Base-by-base conservation (phyloP, 169 alveolate genomes). In the Plasmodium reichenowi region DNA sequence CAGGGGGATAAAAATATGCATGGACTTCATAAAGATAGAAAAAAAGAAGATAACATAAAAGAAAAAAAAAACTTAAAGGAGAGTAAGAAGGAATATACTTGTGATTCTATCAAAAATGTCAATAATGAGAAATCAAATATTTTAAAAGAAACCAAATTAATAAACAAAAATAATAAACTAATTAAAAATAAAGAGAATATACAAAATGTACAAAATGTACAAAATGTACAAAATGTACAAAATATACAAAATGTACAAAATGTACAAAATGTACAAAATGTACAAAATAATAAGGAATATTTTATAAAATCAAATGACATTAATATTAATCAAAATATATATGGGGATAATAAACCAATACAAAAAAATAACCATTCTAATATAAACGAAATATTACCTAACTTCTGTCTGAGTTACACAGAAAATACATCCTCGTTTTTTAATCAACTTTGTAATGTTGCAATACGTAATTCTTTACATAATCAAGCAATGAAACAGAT, bases 101-200 rank as follows among this genome's bases (percentile, higher is more conserved):
- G 22, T 29, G 29, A 24, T 47, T n/a, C 7, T 9, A 56, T 6
- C 32, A 73, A 73, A 15, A 58, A 52, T 17, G 22, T 50, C 24
- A 67, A 32, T 47, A 15, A 29, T 15, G 56, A 73, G 2, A 73
- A 73, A 58, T 45, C 47, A 17, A 3, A 17, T 17, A 73, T 20
- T 38, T 56, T 29, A 73, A 73, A 73, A 56, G 72, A 56, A 58
- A 73, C 86, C 8, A 73, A 73, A 47, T 58, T 73, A 73, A 73
- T 43, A 73, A 56, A 45, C 22, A 73, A 56, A 24, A 22, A 22
- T 54, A 56, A 29, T 73, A 54, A 17, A 52, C 54, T 22, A 22
- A 58, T 56, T 7, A 73, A 24, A 15, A 73, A 60, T 52, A 72
- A 38, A 56, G 47, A 38, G 9, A 38, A 38, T 38, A 38, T 38